phyloP scores from a whole-genome alignment of 2,329 filamentous ascomycete species.

The Cytospora piceae region DNA sequence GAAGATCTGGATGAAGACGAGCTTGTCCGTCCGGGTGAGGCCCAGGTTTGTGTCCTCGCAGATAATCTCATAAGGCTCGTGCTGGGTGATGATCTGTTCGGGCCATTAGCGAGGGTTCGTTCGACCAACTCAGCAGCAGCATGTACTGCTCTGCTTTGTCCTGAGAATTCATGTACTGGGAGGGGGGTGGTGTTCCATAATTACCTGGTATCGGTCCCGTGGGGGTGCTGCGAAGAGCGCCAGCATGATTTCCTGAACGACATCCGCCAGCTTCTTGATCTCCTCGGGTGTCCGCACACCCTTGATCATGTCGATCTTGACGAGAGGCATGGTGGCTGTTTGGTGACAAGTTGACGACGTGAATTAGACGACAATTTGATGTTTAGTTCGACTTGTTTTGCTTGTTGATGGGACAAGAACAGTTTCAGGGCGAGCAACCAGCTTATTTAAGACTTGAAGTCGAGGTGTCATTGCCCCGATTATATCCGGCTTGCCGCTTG shows the following conservation, averaged over 20 bases:
- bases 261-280: background rate
- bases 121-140: background rate
- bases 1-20: conserved; percentile 5
- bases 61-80: conserved; percentile 1
- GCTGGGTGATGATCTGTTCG: background rate
- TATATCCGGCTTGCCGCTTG: background rate
- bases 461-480: background rate
- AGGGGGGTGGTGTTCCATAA: too few species aligned
- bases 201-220: background rate
- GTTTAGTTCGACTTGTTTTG: background rate
- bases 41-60: conserved; percentile 1
- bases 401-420: background rate
- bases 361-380: background rate
- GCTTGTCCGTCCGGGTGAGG: conserved; percentile 5
- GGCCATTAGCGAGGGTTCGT: background rate
- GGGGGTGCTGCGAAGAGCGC: background rate
- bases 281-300: background rate
- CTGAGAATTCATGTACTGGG: too few species aligned
- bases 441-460: background rate
- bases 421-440: background rate
- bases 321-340: background rate
- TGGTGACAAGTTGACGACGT: background rate
- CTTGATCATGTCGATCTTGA: conserved; percentile 3
- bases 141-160: background rate
- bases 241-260: background rate